Evolutionary conservation across 306 rosid species (phyloP), one percentile per base, ranked within the genome.

Genomic region (Trifolium subterraneum): DNA sequence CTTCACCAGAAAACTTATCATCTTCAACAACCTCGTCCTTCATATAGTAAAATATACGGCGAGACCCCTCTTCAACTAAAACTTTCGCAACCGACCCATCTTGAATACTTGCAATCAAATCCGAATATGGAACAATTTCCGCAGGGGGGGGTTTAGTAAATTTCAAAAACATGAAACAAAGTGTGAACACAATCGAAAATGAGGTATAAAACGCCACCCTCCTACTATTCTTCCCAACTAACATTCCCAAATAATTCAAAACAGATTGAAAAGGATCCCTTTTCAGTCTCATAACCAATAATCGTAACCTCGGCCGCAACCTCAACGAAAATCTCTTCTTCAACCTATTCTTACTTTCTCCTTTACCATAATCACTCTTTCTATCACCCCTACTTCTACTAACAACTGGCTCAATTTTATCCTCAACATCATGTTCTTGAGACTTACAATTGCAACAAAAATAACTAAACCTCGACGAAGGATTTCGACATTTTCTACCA

Each of bases 1-100:
- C 88, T 42, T 78, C 70, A 18, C 76, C 81, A 18, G 82, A 86
- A 70, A 73, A 78, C 79, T 71, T 22, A 72, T 83, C 72, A 18
- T 68, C 72, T 59, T 61, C 75, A 45, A 14, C 82, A 76, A 13
- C 22, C 38, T 62, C 42, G 29, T 79, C 50, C 58, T 80, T 42
- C 18, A 23, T 63, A 68, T 88, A 90, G 50, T 85, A 94, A 81
- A 88, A 85, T 84, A 94, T 87, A 9, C 89, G 86, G 3, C 93
- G 93, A 39, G 99, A 94, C n/a, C 95, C 96, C 74, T 94, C 99
- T 86, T 94, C 97, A 1, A 94, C 81, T 74, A 94, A 77, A 71
- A 92, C 97, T 56, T 82, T 90, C 0, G 84, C 65, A 47, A 94
- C 97, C 50, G 78, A 78, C 66, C 87, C 97, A 70, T 71, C 79